A percentile compares a stretch with the other conserved stretches of the same genome.
These are phyloP conservation scores for Ilyonectria sp. DNA, from an alignment of 2,329 filamentous ascomycete genomes.

Conservation along the genomic window DNA sequence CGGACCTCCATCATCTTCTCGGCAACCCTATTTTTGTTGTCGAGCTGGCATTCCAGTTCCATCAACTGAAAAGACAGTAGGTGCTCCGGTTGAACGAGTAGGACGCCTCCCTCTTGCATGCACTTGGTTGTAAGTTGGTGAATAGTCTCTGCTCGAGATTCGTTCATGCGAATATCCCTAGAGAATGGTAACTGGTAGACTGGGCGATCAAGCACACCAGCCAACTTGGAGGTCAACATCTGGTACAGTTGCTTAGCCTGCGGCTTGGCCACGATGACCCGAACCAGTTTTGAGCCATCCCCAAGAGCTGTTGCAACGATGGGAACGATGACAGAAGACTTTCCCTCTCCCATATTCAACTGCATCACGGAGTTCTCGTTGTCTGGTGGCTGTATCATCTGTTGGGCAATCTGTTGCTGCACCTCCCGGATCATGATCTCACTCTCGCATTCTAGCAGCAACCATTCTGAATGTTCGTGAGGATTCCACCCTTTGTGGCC, in stretches of 20 bases:
- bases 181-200: conserved; percentile 74
- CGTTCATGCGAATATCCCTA: conserved; percentile 58
- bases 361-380: conserved; percentile 71
- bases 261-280: conserved; percentile 74
- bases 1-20: conserved; percentile 57
- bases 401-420: conserved; percentile 70
- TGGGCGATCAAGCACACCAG: conserved; percentile 68
- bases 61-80: conserved; percentile 75
- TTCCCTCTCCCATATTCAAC: conserved; percentile 81
- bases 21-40: conserved; percentile 46
- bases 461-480: conserved; percentile 67
- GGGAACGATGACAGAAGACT: conserved; percentile 78
- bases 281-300: conserved; percentile 64
- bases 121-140: conserved; percentile 61
- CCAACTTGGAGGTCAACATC: conserved; percentile 57
- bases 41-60: conserved; percentile 65
- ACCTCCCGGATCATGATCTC: conserved; percentile 72
- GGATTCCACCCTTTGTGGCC: conserved; percentile 73
- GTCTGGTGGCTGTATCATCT: conserved; percentile 65
- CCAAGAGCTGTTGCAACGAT: conserved; percentile 71
- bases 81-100: conserved; percentile 76
- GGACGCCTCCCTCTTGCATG: conserved; percentile 64
- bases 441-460: conserved; percentile 77
- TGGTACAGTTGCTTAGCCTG: conserved; percentile 72
- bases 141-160: conserved; percentile 54